Conservation (phyloP, 1,139 yeast genomes). For the Candida freyschussii region DNA sequence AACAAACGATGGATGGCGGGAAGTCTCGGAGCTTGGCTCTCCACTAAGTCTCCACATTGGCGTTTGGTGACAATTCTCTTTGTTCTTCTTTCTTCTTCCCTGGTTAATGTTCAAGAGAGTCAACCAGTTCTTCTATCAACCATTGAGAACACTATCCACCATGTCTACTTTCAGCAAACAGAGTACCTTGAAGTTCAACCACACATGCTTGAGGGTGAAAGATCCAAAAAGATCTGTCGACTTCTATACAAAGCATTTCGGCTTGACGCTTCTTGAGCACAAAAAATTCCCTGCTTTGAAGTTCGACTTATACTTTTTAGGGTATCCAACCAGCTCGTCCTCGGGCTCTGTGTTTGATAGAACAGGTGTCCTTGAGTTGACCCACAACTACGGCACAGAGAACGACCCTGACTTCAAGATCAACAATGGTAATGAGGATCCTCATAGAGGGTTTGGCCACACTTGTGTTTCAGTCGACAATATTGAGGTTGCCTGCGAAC, state of each 20-base stretch:
- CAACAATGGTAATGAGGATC: constrained; percentile 79
- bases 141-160: constrained; percentile 9
- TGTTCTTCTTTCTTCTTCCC: no score
- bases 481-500: constrained; percentile 55
- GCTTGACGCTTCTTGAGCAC: constrained; percentile 57
- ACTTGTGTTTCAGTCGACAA: constrained; percentile 84
- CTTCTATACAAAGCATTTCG: constrained; percentile 73
- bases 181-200: constrained; percentile 41
- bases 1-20: no score
- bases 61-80: no score
- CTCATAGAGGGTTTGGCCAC: constrained; percentile 91
- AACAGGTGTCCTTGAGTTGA: constrained; percentile 78
- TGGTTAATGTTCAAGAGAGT: no score
- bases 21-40: no score
- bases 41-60: no score
- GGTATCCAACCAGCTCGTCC: constrained; percentile 42
- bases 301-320: constrained; percentile 67
- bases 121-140: no score
- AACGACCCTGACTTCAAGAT: constrained; percentile 51
- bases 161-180: constrained; percentile 16
- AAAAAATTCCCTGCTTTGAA: constrained; percentile 50
- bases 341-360: constrained; percentile 52
- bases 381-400: constrained; percentile 77
- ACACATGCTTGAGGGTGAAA: constrained; percentile 74
- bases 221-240: constrained; percentile 70